Evolutionary conservation across 306 rosid genomes (phyloP).

Genomic region (Begonia masoniana): DNA sequence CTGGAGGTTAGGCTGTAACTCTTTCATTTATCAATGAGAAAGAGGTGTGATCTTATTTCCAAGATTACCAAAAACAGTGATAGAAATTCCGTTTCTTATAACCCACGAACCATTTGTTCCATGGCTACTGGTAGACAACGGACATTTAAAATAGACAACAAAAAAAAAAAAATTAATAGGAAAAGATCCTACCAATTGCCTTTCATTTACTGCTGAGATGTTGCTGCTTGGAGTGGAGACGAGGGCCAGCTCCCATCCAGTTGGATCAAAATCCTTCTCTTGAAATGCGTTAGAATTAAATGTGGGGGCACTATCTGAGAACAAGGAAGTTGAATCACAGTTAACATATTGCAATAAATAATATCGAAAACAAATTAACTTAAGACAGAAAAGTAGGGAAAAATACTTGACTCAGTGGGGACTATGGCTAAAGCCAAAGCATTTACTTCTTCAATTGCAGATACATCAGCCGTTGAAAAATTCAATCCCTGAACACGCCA

Average conservation of each 20-base stretch:
- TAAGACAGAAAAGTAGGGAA: conserved; percentile 7
- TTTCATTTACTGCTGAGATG: conserved; percentile 70
- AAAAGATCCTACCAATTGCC: conserved; percentile 71
- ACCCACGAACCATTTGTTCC: no score
- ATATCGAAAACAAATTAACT: conserved; percentile 12
- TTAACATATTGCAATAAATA: conserved; percentile 9
- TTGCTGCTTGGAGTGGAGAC: conserved; percentile 79
- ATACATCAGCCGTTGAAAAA: conserved; percentile 41
- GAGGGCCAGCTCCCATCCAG: conserved; percentile 97
- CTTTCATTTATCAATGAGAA: no score
- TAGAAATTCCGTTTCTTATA: no score
- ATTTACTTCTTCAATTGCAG: conserved; percentile 75
- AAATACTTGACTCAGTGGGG: conserved; percentile 53
- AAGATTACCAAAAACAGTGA: no score
- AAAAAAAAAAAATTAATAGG: no score
- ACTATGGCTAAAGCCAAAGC: conserved; percentile 89
- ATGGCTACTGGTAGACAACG: no score
- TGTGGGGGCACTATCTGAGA: conserved; percentile 42
- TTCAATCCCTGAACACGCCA: conserved; percentile 62
- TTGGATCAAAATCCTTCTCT: conserved; percentile 71
- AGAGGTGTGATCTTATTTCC: no score
- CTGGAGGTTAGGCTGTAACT: no score
- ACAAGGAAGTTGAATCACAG: conserved; percentile 11
- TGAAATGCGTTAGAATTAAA: conserved; percentile 41
- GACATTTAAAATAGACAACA: no score